Evolutionary conservation across 768 basidiomycete species (phyloP).

Genomic region (Rhodotorula taiwanensis): DNA sequence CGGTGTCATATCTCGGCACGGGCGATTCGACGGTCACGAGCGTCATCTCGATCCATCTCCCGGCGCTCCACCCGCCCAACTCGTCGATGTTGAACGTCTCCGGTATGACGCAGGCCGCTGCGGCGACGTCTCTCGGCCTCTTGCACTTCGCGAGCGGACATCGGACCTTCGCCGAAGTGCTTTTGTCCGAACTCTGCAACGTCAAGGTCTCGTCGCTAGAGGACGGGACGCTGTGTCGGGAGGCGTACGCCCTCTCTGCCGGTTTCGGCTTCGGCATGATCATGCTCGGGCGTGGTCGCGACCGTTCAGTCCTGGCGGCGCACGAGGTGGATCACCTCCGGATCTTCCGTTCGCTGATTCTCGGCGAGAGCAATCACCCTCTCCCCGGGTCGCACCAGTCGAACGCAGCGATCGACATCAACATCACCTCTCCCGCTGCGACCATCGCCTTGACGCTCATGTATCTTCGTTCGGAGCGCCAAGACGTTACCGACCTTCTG

Average conservation of each 20-base stretch:
- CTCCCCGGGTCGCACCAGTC: neutral
- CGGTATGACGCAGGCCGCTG: conserved; percentile 80
- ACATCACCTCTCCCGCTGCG: conserved; percentile 84
- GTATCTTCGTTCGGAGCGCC: conserved; percentile 77
- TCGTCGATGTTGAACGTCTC: conserved; percentile 83
- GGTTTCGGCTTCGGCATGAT: conserved; percentile 92
- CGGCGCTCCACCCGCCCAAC: conserved; percentile 80
- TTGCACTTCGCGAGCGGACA: conserved; percentile 83
- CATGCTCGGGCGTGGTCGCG: conserved; percentile 76
- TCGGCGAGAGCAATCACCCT: conserved; percentile 18
- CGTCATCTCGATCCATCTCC: conserved; percentile 83
- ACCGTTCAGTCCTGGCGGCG: conserved; percentile 62
- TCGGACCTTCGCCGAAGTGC: conserved; percentile 85
- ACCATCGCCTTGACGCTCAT: conserved; percentile 83
- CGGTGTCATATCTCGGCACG: conserved; percentile 80
- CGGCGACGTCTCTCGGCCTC: conserved; percentile 77
- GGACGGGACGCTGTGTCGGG: conserved; percentile 77
- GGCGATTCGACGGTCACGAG: conserved; percentile 83
- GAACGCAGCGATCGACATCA: conserved; percentile 59
- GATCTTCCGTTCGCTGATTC: conserved; percentile 26
- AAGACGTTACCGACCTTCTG: conserved; percentile 78
- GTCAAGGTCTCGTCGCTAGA: conserved; percentile 72
- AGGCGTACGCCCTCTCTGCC: conserved; percentile 82
- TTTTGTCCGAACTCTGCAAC: conserved; percentile 73
- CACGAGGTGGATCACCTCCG: conserved; percentile 23